Base-by-base conservation (phyloP, 345 rosid genomes). In the Brassica carinata region DNA sequence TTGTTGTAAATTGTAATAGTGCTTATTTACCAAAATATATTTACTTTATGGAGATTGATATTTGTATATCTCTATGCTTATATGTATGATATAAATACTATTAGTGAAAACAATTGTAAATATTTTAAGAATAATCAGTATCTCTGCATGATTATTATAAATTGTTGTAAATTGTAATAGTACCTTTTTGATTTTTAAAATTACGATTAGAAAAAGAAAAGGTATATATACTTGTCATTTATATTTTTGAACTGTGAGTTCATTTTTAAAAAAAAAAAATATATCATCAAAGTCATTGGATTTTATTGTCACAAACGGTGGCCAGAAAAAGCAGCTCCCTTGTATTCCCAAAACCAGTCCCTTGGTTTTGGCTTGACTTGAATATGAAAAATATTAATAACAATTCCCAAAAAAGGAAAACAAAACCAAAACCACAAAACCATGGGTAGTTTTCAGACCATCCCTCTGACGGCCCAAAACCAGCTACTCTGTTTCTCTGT, bases 401-500 rank as follows among this genome's bases (percentile, higher is more conserved):
- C 29, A 63, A 11, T 48, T 61, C 79, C 79, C 83, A 34, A 51
- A 69, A 33, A 74, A 62, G 33, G 66, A 59, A 74, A 79, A 23
- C 5, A 36, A 79, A 67, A 79, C 3, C 18, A 79, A 86, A 85
- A 88, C 88, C 81, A 82, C 81, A 83, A 88, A 88, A 87, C 94
- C 86, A 84, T 86, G 92, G 92, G 94, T 89, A 83, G 87, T 85
- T 80, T 81, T 84, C 59, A 72, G 77, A 71, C 73, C 75, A 69
- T 27, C 76, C 26, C 57, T 19, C 68, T 68, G 13, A 48, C 62
- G 23, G 68, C 26, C 31, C 45, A 89, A 90, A 90, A 88, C 92
- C 88, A 69, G 79, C 84, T 79, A 87, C 92, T 85, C 73, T 45
- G 36, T 59, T 69, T 38, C 71, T 77, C 79, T 84, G 70, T 67